Evolutionary conservation across 257 asterid genomes (phyloP).

Genomic region (Buddleja alternifolia): DNA sequence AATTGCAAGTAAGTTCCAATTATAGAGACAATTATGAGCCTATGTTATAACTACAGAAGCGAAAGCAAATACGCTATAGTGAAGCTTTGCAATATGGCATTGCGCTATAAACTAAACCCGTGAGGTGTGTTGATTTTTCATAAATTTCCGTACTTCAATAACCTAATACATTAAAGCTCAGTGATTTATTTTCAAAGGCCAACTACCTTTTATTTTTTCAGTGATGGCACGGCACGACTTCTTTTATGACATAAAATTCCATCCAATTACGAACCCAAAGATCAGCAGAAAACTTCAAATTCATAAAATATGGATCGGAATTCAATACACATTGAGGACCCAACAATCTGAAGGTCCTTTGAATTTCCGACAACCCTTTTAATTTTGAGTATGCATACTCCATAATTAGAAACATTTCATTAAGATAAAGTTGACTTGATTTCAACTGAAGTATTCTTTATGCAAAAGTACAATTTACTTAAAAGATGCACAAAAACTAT

Average conservation of each 20-base stretch:
- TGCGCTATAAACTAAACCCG: background rate
- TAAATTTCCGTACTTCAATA: background rate
- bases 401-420: constrained; percentile 5
- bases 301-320: background rate
- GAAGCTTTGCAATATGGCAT: background rate
- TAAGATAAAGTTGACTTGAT: constrained; percentile 23
- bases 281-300: constrained; percentile 1
- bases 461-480: constrained; percentile 1
- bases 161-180: background rate
- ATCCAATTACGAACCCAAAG: background rate
- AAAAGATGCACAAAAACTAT: constrained; percentile 11
- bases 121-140: background rate
- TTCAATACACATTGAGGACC: background rate
- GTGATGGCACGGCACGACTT: background rate
- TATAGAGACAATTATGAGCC: background rate
- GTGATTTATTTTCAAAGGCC: background rate
- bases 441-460: constrained; percentile 16
- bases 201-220: background rate
- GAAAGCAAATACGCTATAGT: too few relatives aligned
- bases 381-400: background rate
- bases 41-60: background rate
- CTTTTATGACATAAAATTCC: background rate
- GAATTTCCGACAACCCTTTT: constrained; percentile 7
- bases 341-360: constrained; percentile 13
- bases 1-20: background rate